Conservation (phyloP, 768 basidiomycete species). For the Suillus sp. region DNA sequence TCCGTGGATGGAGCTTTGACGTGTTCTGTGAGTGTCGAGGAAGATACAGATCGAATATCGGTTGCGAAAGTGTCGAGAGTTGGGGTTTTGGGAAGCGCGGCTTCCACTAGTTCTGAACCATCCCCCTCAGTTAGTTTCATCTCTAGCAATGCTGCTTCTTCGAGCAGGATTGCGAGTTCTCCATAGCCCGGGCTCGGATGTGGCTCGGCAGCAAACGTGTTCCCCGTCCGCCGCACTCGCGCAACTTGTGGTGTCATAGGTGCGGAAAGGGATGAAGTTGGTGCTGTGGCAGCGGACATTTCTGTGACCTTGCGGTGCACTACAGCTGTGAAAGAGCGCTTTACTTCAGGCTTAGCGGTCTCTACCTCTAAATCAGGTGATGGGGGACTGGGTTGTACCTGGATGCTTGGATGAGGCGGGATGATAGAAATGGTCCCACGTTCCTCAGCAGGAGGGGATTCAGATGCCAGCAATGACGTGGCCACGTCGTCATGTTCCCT, state of each 20-base stretch:
- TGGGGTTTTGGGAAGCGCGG: slow-evolving; percentile 23
- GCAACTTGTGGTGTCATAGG: slow-evolving; percentile 30
- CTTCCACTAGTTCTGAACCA: slow-evolving; percentile 13
- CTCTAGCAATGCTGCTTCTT: slow-evolving; percentile 62
- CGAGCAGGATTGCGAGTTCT: slow-evolving; percentile 56
- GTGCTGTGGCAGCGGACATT: slow-evolving; percentile 20
- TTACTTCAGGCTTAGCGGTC: slow-evolving; percentile 15
- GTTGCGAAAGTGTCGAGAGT: slow-evolving; percentile 28
- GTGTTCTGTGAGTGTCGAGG: slow-evolving; percentile 26
- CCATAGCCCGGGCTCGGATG: slow-evolving; percentile 50
- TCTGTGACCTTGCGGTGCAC: slow-evolving; percentile 60
- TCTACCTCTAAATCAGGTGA: slow-evolving; percentile 15
- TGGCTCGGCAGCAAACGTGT: slow-evolving; percentile 29
- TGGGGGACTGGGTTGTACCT: slow-evolving; percentile 11
- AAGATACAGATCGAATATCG: slow-evolving; percentile 24
- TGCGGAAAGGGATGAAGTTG: slow-evolving; percentile 22
- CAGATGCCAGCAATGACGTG: background rate
- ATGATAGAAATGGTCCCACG: slow-evolving; percentile 6
- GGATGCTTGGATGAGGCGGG: slow-evolving; percentile 11
- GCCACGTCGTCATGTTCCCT: background rate
- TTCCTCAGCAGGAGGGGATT: slow-evolving; percentile 1
- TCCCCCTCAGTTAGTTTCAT: slow-evolving; percentile 52
- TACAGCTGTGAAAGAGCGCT: slow-evolving; percentile 51
- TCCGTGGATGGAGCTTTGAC: slow-evolving; percentile 17
- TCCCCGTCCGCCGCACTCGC: slow-evolving; percentile 32